These are phyloP conservation scores for Diaporthe humulicola DNA, from an alignment of 2,329 filamentous ascomycete species.

Conservation along the genomic window DNA sequence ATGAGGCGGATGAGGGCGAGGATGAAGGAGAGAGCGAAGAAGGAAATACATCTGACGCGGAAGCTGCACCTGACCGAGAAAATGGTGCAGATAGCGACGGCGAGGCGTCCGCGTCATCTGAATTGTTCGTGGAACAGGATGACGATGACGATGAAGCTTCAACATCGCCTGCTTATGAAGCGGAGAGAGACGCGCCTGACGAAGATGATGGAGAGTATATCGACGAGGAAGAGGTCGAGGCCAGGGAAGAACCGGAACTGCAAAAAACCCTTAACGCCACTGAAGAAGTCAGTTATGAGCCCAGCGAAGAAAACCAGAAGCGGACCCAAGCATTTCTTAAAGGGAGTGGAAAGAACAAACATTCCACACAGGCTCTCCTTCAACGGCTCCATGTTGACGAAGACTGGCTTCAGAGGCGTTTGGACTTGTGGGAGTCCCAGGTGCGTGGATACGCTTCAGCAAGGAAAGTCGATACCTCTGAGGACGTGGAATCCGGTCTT, in stretches of 20 bases:
- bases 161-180: slow-evolving; percentile 36
- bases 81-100: slow-evolving; percentile 10
- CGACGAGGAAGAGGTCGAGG: slow-evolving; percentile 69
- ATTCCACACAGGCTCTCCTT: slow-evolving; percentile 68
- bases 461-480: background rate
- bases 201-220: slow-evolving; percentile 56
- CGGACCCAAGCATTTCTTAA: slow-evolving; percentile 63
- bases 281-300: slow-evolving; percentile 42
- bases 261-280: slow-evolving; percentile 44
- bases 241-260: slow-evolving; percentile 50
- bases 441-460: slow-evolving; percentile 30
- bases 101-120: slow-evolving; percentile 6
- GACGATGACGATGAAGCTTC: background rate
- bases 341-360: slow-evolving; percentile 67
- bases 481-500: slow-evolving; percentile 51
- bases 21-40: slow-evolving; percentile 45
- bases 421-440: slow-evolving; percentile 42
- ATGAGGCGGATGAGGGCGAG: slow-evolving; percentile 43
- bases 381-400: slow-evolving; percentile 57
- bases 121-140: slow-evolving; percentile 37
- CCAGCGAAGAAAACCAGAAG: slow-evolving; percentile 55
- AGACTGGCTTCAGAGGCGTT: slow-evolving; percentile 43
- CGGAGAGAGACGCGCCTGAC: slow-evolving; percentile 43
- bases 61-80: background rate
- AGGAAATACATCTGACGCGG: slow-evolving; percentile 38